phyloP scores from a whole-genome alignment of 2,329 filamentous ascomycete genomes.

The Aspergillus pseudoterreus region DNA sequence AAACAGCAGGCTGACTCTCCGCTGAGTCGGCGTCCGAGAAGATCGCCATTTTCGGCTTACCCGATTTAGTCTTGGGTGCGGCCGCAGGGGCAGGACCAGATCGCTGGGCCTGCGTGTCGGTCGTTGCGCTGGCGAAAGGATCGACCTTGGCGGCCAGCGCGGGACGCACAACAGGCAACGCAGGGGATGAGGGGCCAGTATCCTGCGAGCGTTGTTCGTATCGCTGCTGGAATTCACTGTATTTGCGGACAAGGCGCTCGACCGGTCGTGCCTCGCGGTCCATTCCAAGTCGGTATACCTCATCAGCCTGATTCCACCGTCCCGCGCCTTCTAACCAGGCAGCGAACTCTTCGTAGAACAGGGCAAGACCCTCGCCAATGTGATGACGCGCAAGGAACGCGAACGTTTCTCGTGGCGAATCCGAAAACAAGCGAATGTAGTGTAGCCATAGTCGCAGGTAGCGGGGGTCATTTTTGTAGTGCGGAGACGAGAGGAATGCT shows the following conservation, averaged over 20 bases:
- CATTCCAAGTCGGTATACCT: conserved; percentile 87
- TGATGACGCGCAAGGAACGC: conserved; percentile 84
- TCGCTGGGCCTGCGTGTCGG: conserved; percentile 64
- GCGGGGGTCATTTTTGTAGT: conserved; percentile 93
- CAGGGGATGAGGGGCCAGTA: conserved; percentile 74
- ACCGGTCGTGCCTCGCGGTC: conserved; percentile 81
- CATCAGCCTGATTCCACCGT: conserved; percentile 85
- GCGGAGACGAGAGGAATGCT: conserved; percentile 73
- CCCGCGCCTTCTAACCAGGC: conserved; percentile 83
- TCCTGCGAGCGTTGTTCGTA: conserved; percentile 64
- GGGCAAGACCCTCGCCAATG: conserved; percentile 79
- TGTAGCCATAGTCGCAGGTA: conserved; percentile 92
- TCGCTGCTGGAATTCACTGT: conserved; percentile 82
- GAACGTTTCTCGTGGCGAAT: conserved; percentile 88
- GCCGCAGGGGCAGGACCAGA: conserved; percentile 48
- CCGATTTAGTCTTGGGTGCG: conserved; percentile 56
- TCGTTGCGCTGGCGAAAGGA: conserved; percentile 64
- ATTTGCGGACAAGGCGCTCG: conserved; percentile 80
- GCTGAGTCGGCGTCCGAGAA: conserved; percentile 74
- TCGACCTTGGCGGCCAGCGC: conserved; percentile 83
- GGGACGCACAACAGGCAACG: conserved; percentile 75
- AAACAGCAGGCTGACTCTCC: conserved; percentile 54
- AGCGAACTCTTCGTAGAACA: conserved; percentile 97
- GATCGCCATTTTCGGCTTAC: conserved; percentile 79
- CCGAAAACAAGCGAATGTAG: conserved; percentile 89